Evolutionary conservation across 306 rosid species (phyloP), one percentile per base, ranked within the genome.

Genomic region (Lathyrus sativus): DNA sequence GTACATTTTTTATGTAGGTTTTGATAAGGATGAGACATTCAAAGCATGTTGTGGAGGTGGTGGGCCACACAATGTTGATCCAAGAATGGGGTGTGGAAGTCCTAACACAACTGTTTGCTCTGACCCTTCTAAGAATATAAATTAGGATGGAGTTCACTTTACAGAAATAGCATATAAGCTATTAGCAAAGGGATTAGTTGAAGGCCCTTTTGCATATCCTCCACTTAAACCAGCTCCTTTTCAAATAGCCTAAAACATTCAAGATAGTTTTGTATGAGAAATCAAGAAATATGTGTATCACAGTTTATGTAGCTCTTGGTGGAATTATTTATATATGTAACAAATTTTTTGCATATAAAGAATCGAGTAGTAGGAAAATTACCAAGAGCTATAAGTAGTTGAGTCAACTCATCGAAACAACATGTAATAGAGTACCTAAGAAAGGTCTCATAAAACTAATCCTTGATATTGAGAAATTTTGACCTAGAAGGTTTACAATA

Each of bases 61-160:
- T 44, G 85, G 83, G 19, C 78, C 82, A 1, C 73, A 77, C 71
- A 82, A 85, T 65, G 63, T 66, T 53, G 62, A 76, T 11, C 19
- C 4, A 15, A 17, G 1, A 4, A 0, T 0, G 1, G 15, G 10
- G 11, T 53, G 28, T 33, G 17, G 72, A 78, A 1, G 73, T 48
- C 22, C 42, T 58, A 35, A 48, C 48, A 37, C 35, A 11, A 74
- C 31, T 9, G 64, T 63, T 3, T 85, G 84, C 55, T 18, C 59
- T 18, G 49, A 85, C 42, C 85, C 85, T 45, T 72, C 80, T 1
- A 48, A 78, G 0, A 51, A 29, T 31, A 65, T 49, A 22, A 85
- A 78, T 33, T 82, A 84, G 87, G 90, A 82, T 58, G 90, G 87
- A 28, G 15, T 70, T 22, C 87, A 82, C 58, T 78, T 70, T 4